Evolutionary conservation across 2,329 filamentous ascomycete genomes (phyloP).

Genomic region (Diplodia seriata): DNA sequence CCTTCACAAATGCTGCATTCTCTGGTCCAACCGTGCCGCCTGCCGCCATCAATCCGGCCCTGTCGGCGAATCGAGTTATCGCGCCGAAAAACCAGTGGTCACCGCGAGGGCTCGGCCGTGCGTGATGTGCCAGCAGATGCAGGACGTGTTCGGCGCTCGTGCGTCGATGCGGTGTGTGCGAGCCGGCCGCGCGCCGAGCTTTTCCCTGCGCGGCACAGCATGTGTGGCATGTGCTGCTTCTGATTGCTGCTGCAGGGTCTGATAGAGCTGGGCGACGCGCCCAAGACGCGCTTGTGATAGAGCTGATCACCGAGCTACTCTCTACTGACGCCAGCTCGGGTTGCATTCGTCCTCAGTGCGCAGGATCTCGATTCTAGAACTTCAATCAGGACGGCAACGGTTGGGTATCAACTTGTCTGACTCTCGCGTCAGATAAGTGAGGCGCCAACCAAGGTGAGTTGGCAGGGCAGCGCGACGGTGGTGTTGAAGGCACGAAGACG

Average conservation of each 20-base stretch:
- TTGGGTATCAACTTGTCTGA: constrained; percentile 2
- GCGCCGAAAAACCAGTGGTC: constrained; percentile 5
- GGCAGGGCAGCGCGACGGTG: background rate
- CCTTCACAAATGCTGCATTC: constrained; percentile 19
- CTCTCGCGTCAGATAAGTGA: constrained; percentile 25
- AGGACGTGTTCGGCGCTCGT: constrained; percentile 30
- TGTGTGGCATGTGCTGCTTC: constrained; percentile 1
- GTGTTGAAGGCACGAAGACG: constrained; percentile 1
- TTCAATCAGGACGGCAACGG: background rate
- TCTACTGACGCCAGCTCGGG: constrained; percentile 12
- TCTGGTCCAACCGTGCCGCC: background rate
- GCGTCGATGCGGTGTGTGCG: constrained; percentile 32
- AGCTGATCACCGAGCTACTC: constrained; percentile 21
- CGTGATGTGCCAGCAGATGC: constrained; percentile 30
- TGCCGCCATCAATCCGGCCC: background rate
- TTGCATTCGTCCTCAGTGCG: constrained; percentile 1
- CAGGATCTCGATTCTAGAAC: constrained; percentile 6
- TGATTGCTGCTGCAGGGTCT: constrained; percentile 19
- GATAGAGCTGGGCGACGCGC: constrained; percentile 18
- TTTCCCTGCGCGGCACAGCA: constrained; percentile 18
- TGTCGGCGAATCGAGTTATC: constrained; percentile 16
- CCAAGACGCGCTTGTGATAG: constrained; percentile 21
- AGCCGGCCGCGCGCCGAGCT: constrained; percentile 20
- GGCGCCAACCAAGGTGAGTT: constrained; percentile 17
- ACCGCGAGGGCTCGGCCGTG: constrained; percentile 3